phyloP scores from a whole-genome alignment of 129 eudicot species.

The Tagetes patula region DNA sequence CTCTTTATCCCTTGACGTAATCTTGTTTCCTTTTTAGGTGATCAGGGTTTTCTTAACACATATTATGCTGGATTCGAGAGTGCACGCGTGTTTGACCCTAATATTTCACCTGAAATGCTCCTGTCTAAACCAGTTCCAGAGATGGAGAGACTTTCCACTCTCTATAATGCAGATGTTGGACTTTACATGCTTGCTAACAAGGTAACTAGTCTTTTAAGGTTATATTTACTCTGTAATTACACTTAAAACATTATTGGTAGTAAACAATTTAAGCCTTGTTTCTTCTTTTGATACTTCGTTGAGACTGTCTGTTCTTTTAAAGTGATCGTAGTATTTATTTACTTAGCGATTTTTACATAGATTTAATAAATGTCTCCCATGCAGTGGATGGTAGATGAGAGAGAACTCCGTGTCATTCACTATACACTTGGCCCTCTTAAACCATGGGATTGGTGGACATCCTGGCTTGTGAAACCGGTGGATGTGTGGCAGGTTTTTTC shows the following conservation, averaged over 20 bases:
- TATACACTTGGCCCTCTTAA: constrained; percentile 98
- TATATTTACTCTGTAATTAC: not conserved
- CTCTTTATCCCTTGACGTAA: constrained; percentile 15
- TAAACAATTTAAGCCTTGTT: not conserved
- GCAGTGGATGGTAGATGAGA: constrained; percentile 99
- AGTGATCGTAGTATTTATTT: constrained; percentile 16
- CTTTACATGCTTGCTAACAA: constrained; percentile 99
- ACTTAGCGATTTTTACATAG: not conserved
- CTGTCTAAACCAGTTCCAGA: constrained; percentile 78
- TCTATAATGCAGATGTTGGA: constrained; percentile 99
- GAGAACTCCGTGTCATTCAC: constrained; percentile 86
- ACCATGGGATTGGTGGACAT: constrained; percentile 99
- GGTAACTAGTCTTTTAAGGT: constrained; percentile 40
- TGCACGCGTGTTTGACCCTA: constrained; percentile 88
- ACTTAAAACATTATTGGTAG: not conserved
- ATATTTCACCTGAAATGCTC: constrained; percentile 49
- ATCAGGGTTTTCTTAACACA: constrained; percentile 96
- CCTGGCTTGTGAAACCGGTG: constrained; percentile 96
- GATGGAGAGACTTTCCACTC: constrained; percentile 97
- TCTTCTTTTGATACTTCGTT: not conserved
- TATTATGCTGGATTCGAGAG: constrained; percentile 81
- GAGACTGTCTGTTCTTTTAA: constrained; percentile 6
- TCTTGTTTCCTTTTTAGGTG: constrained; percentile 56
- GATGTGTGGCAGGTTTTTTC: constrained; percentile 89
- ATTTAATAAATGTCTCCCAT: constrained; percentile 15